These are phyloP conservation scores for Silene uniflora DNA, from an alignment of 148 eudicot species.

Conservation along the genomic window DNA sequence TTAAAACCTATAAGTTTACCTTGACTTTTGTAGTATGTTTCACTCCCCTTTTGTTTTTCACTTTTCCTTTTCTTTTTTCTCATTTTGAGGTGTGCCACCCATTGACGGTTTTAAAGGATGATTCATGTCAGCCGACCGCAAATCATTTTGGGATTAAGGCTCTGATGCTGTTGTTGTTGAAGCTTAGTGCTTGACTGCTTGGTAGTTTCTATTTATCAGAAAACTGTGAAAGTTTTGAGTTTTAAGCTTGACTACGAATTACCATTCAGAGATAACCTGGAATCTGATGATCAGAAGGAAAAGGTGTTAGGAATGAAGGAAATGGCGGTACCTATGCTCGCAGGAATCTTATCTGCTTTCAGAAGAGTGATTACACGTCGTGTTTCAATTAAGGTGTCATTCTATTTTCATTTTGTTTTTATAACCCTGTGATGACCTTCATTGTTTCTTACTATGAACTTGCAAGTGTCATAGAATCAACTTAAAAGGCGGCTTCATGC, in stretches of 20 bases:
- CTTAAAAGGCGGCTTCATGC: constrained; percentile 91
- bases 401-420: constrained; percentile 4
- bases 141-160: too few species aligned
- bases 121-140: too few species aligned
- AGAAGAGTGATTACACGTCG: constrained; percentile 92
- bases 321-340: constrained; percentile 72
- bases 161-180: too few species aligned
- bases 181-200: constrained; percentile 4
- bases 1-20: too few species aligned
- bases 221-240: constrained; percentile 6
- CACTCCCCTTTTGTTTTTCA: too few species aligned
- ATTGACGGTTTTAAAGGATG: too few species aligned
- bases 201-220: constrained; percentile 3
- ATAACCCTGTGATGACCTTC: background rate
- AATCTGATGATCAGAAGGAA: constrained; percentile 46
- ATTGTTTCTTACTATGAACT: constrained; percentile 1
- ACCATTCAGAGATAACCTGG: constrained; percentile 58
- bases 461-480: constrained; percentile 61
- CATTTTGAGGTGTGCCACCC: too few species aligned
- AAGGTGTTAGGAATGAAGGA: constrained; percentile 52
- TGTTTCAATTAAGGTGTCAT: constrained; percentile 80
- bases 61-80: too few species aligned
- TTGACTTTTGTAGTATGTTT: too few species aligned
- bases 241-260: constrained; percentile 56
- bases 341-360: constrained; percentile 93